Evolutionary conservation across 495 filamentous ascomycete genomes (phyloP), one percentile per base, ranked within the genome.

Genomic region (Bathelium albidoporum): DNA sequence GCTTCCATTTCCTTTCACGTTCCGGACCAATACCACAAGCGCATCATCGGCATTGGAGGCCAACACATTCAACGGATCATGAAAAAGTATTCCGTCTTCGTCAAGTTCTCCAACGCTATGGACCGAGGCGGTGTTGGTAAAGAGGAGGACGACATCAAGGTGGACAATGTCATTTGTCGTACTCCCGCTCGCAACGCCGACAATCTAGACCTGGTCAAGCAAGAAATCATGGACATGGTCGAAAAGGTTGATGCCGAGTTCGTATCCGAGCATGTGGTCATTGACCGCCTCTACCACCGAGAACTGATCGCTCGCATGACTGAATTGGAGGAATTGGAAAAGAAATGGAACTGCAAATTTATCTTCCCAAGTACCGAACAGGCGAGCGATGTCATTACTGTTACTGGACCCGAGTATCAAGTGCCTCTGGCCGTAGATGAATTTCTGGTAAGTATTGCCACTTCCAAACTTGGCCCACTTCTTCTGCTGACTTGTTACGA

Each of bases 101-200:
- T 99, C 78, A 99, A 99, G 73, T 99, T 99, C 72, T 95, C 91
- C 66, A 99, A 99, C 70, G 94, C 95, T 29, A 97, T 97, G 95
- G 94, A 99, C 74, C 89, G 94, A 68, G 92, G 91, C 62, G 91
- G 91, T 12, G 87, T 95, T 75, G 89, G 90, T 66, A 89, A 91
- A 65, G 94, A 97, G 69, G 92, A 96, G 71, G 95, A 97, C 73
- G 94, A 97, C 72, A 90, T 94, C 76, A 95, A 95, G 73, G 92
- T 97, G 58, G 94, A 97, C 79, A 99, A 99, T 74, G 94, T 99
- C 66, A 95, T 99, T 69, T 97, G 95, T 74, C 88, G 95, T 28
- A 99, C 94, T 0, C 94, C 94, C 16, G 94, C 94, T 65, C 89
- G 94, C 62, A 99, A 99, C 76, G 94, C 94, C 39, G 89, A 95